Conservation (phyloP, 2,329 filamentous ascomycete species). For the Apiospora rasikravindrae region DNA sequence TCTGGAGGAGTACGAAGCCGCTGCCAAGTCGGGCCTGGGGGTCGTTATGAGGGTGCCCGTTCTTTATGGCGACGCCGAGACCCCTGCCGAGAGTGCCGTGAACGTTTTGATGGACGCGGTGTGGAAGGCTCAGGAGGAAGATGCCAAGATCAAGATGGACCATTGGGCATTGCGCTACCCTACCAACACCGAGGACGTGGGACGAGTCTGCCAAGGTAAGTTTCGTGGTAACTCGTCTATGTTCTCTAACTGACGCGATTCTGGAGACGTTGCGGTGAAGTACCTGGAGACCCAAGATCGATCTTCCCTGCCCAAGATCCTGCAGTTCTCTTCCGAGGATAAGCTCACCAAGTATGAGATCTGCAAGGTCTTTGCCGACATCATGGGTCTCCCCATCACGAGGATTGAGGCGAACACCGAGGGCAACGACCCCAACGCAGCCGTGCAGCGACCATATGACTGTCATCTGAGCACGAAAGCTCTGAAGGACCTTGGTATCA, state of each 20-base stretch:
- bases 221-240: constrained; percentile 9
- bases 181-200: constrained; percentile 88
- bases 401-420: constrained; percentile 72
- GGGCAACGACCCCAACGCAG: constrained; percentile 73
- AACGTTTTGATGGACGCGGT: constrained; percentile 81
- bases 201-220: constrained; percentile 72
- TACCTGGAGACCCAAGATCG: constrained; percentile 62
- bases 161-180: constrained; percentile 86
- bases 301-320: constrained; percentile 65
- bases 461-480: constrained; percentile 82
- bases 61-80: constrained; percentile 78
- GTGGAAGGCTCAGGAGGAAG: constrained; percentile 72
- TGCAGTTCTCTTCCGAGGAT: constrained; percentile 90
- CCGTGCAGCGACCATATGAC: constrained; percentile 83
- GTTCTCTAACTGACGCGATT: background rate
- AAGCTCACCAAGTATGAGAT: constrained; percentile 90
- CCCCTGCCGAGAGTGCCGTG: constrained; percentile 77
- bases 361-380: constrained; percentile 76
- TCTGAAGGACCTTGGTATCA: constrained; percentile 75
- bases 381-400: constrained; percentile 75
- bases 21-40: constrained; percentile 57
- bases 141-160: constrained; percentile 75
- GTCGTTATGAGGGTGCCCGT: constrained; percentile 82
- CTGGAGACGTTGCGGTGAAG: constrained; percentile 69
- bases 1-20: constrained; percentile 61